A percentile compares a stretch with the other conserved stretches of the same genome.
Evolutionary conservation across 2,329 filamentous ascomycete species (phyloP).

Genomic region (Alternaria infectoria): DNA sequence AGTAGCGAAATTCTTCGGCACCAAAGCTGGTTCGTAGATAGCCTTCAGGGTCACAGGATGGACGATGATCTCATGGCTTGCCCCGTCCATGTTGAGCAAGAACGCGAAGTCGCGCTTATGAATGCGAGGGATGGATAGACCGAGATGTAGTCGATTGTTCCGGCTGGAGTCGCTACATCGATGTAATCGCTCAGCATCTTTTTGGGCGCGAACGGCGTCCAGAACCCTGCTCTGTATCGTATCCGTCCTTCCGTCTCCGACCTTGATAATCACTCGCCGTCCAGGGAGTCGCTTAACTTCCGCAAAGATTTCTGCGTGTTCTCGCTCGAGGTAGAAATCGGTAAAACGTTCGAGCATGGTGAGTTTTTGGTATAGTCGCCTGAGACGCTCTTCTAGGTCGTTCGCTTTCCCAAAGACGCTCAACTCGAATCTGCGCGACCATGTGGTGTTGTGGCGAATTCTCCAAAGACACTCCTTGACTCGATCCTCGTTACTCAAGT

Average conservation of each 20-base stretch:
- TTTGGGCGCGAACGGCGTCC: conserved; percentile 27
- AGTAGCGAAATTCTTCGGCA: conserved; percentile 18
- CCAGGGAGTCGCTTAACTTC: conserved; percentile 31
- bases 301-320: conserved; percentile 32
- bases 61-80: conserved; percentile 29
- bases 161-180: conserved; percentile 15
- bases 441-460: conserved; percentile 24
- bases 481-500: conserved; percentile 12
- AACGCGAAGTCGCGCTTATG: conserved; percentile 36
- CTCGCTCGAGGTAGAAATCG: conserved; percentile 29
- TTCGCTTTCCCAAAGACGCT: conserved; percentile 25
- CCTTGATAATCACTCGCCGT: conserved; percentile 19
- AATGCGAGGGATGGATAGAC: conserved; percentile 33
- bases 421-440: conserved; percentile 28
- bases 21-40: conserved; percentile 14
- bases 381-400: conserved; percentile 23
- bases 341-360: conserved; percentile 30
- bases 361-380: conserved; percentile 27
- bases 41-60: conserved; percentile 23
- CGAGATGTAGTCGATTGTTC: conserved; percentile 28
- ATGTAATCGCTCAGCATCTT: conserved; percentile 35
- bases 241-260: conserved; percentile 19
- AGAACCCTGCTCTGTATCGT: conserved; percentile 22
- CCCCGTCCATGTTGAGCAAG: conserved; percentile 20
- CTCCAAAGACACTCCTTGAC: conserved; percentile 26